A percentile compares a stretch with the other conserved stretches of the same genome.
Evolutionary conservation across 139 green algal species (phyloP).

Genomic region (Coelastrella sp.): DNA sequence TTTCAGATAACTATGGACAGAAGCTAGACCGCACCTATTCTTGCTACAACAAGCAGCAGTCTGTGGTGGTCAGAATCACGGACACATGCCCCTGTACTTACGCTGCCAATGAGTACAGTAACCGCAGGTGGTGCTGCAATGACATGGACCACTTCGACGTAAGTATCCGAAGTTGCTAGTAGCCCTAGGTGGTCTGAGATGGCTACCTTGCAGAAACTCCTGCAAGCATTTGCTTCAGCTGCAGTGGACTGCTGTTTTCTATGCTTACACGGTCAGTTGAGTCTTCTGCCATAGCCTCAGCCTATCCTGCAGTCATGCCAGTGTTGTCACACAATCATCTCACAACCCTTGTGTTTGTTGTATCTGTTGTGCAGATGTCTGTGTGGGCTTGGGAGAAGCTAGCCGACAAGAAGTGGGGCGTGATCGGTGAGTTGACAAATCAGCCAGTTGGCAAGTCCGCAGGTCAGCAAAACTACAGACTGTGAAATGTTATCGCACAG

Average conservation of each 20-base stretch:
- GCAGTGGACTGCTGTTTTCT: too few species aligned
- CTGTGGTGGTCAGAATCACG: constrained; percentile 37
- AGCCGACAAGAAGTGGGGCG: constrained; percentile 62
- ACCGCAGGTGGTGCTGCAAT: constrained; percentile 50
- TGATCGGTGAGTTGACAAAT: constrained; percentile 48
- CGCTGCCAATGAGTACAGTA: constrained; percentile 31
- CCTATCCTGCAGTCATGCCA: too few species aligned
- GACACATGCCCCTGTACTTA: constrained; percentile 43
- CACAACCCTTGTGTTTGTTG: too few species aligned
- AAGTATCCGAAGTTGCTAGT: background rate
- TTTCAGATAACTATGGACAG: constrained; percentile 43
- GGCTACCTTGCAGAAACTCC: background rate
- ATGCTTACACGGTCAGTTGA: too few species aligned
- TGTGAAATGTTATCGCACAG: too few species aligned
- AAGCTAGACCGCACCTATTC: constrained; percentile 37
- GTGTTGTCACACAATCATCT: too few species aligned
- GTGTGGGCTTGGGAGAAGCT: constrained; percentile 60
- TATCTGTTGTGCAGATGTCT: background rate
- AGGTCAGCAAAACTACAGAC: background rate
- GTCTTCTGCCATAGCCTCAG: too few species aligned
- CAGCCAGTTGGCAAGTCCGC: background rate
- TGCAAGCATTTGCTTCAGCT: too few species aligned
- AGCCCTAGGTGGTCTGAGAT: background rate
- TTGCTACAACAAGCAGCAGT: constrained; percentile 30
- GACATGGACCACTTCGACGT: constrained; percentile 43